Conservation (phyloP, 177 flowering plant genomes). For the Vitis hybrid region DNA sequence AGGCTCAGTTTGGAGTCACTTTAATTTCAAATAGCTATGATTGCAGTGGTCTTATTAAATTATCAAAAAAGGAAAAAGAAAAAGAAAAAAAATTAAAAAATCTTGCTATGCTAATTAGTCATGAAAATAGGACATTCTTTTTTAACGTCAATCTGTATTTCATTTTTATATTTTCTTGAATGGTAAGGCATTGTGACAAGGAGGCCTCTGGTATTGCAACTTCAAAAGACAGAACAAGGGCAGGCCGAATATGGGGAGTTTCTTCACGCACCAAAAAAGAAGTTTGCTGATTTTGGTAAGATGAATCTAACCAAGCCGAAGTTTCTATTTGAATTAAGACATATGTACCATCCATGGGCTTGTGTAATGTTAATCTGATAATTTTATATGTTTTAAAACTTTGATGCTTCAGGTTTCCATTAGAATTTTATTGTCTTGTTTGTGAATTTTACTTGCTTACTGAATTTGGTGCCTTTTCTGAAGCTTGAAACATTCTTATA, state of each 20-base stretch:
- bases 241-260: slow-evolving; percentile 83
- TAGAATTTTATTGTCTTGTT: too few species aligned
- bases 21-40: not conserved
- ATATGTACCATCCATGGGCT: not conserved
- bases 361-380: too few species aligned
- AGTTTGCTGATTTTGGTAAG: slow-evolving; percentile 77
- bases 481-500: too few species aligned
- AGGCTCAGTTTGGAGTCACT: not conserved
- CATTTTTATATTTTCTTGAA: slow-evolving; percentile 2
- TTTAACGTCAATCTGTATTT: not conserved
- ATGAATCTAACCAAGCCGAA: not conserved
- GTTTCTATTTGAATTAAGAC: not conserved
- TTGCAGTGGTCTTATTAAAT: not conserved
- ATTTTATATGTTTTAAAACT: too few species aligned
- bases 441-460: too few species aligned
- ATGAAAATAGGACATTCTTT: not conserved
- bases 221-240: slow-evolving; percentile 72
- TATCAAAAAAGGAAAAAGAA: too few species aligned
- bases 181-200: slow-evolving; percentile 85
- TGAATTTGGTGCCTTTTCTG: too few species aligned
- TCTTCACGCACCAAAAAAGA: slow-evolving; percentile 84
- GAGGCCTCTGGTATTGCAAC: slow-evolving; percentile 93
- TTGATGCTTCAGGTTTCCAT: too few species aligned
- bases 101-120: not conserved
- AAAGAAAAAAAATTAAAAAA: too few species aligned